Percentiles rank a stretch among this genome's conserved stretches.
These are phyloP conservation scores for Calocybe cyanea DNA, from an alignment of 768 basidiomycete genomes.

Conservation along the genomic window DNA sequence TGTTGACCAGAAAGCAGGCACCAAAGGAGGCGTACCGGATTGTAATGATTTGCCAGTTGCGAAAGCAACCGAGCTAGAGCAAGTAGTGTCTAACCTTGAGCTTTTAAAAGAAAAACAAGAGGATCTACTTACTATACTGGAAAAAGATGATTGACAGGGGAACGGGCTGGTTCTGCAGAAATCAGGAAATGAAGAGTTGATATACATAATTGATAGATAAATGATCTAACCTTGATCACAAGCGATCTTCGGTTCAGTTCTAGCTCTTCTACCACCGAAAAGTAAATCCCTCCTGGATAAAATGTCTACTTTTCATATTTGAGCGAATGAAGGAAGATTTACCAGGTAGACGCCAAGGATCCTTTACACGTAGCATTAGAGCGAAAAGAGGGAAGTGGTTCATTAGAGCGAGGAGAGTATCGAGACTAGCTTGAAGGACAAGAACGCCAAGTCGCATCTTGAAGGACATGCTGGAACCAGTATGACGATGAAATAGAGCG, in stretches of 20 bases:
- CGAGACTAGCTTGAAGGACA: slow-evolving; percentile 55
- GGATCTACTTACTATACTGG: slow-evolving; percentile 56
- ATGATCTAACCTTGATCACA: slow-evolving; percentile 29
- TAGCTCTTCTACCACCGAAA: slow-evolving; percentile 25
- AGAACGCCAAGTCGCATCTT: slow-evolving; percentile 57
- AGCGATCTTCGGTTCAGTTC: slow-evolving; percentile 20
- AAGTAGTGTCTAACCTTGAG: background rate
- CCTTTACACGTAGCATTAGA: slow-evolving; percentile 78
- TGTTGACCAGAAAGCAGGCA: slow-evolving; percentile 45
- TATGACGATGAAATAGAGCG: slow-evolving; percentile 57
- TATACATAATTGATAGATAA: slow-evolving; percentile 2
- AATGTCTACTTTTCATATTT: background rate
- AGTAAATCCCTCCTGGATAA: slow-evolving; percentile 28
- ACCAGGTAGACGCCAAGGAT: slow-evolving; percentile 83
- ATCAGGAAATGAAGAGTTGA: background rate
- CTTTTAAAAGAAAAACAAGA: no score
- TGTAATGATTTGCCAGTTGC: slow-evolving; percentile 51
- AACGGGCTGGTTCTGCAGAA: slow-evolving; percentile 47
- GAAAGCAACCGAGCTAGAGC: slow-evolving; percentile 45
- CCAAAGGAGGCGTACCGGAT: slow-evolving; percentile 50
- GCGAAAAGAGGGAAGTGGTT: slow-evolving; percentile 94
- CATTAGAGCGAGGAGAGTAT: slow-evolving; percentile 70
- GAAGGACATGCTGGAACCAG: slow-evolving; percentile 5
- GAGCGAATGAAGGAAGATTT: slow-evolving; percentile 3
- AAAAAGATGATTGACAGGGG: slow-evolving; percentile 49